Base-by-base conservation (phyloP, 495 filamentous ascomycete species). In the Astrothelium macrocarpum region DNA sequence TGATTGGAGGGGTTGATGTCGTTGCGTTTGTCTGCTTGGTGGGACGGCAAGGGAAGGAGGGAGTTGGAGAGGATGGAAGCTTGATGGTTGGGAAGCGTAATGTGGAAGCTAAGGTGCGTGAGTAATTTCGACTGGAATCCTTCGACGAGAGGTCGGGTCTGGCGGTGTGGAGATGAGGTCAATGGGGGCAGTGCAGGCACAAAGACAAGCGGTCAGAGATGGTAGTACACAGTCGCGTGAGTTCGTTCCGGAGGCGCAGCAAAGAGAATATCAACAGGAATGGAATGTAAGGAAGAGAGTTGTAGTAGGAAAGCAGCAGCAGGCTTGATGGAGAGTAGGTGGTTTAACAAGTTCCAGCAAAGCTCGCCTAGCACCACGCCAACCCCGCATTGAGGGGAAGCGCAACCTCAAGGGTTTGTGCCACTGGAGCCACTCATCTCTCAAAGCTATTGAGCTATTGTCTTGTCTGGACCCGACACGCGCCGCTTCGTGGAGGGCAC, bases 61-160 rank as follows among this genome's bases (percentile, higher is more conserved):
- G 34, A 39, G 34, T 39, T 39, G 34, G 34, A 1, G 80, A 14
- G 14, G 5, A 39, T 39, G 14, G 34, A 39, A 39, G 34, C 5
- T 39, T 5, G n/a, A n/a, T n/a, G n/a, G n/a, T n/a, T n/a, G n/a
- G n/a, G n/a, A n/a, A n/a, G n/a, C n/a, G n/a, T 14, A 39, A 14
- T 14, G 34, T 39, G 34, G 34, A 14, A 5, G 34, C 34, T 39
- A 14, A 14, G 14, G 34, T 14, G n/a, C n/a, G n/a, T 14, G 34
- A 39, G 34, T 39, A 5, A 39, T 39, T 39, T 39, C 34, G 34
- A 14, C 14, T 39, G 34, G 34, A 39, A 39, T 39, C 34, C 34
- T 5, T 39, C 34, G 14, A 39, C 34, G 14, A 39, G 5, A 5
- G 34, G 34, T 39, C 14, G 14, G 5, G 34, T 39, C 34, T n/a